Percentiles rank a stretch among this genome's conserved stretches.
These are phyloP conservation scores for Thalassiosira mediterranea DNA, from an alignment of 352 stramenopile species.

Conservation along the genomic window DNA sequence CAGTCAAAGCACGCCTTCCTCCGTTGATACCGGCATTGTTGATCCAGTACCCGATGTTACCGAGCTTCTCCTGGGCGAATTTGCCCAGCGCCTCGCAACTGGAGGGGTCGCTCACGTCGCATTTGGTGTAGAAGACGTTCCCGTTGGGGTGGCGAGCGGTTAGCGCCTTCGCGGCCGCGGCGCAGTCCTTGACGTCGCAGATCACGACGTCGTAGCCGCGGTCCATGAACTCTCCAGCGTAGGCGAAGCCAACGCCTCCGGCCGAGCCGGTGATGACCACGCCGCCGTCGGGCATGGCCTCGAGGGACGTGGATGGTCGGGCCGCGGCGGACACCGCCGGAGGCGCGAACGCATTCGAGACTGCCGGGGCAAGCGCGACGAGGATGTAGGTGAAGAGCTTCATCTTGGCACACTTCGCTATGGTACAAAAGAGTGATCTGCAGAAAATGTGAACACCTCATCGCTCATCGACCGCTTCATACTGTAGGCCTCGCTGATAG, in stretches of 20 bases:
- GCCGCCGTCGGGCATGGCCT: conserved; percentile 58
- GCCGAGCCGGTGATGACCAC: conserved; percentile 84
- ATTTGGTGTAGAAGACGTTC: conserved; percentile 80
- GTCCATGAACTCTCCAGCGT: conserved; percentile 86
- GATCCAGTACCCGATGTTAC: conserved; percentile 84
- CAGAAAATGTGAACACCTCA: too few species aligned
- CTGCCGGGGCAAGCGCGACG: conserved; percentile 18
- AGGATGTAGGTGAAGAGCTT: conserved; percentile 40
- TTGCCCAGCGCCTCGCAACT: conserved; percentile 70
- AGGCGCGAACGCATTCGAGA: conserved; percentile 32
- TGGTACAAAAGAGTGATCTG: neutral
- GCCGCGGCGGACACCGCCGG: neutral
- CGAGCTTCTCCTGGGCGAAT: conserved; percentile 82
- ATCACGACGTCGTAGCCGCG: conserved; percentile 84
- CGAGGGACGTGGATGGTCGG: conserved; percentile 10
- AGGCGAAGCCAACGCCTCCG: conserved; percentile 83
- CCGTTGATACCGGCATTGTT: conserved; percentile 86
- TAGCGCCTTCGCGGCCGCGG: conserved; percentile 67
- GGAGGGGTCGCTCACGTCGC: conserved; percentile 76
- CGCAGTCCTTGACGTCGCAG: conserved; percentile 82
- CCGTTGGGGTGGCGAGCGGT: conserved; percentile 65
- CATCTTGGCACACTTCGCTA: conserved; percentile 22
- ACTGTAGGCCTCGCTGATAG: too few species aligned
- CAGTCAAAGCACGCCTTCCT: conserved; percentile 73
- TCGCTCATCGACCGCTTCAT: too few species aligned